phyloP scores from a whole-genome alignment of 306 rosid genomes.

The Trifolium fragiferum region DNA sequence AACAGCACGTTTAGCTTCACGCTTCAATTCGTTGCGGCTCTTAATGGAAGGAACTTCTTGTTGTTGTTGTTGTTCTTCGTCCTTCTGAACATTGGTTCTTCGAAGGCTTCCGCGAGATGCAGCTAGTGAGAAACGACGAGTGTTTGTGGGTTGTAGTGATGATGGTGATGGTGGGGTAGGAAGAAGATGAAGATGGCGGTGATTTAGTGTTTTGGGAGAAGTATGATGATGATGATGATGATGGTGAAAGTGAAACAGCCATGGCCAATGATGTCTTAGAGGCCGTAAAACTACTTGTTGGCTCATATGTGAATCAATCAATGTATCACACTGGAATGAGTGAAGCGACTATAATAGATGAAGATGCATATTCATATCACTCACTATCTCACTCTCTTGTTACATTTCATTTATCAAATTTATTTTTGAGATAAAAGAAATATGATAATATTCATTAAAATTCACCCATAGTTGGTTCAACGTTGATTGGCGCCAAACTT shows the following conservation, averaged over 20 bases:
- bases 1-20: conserved; percentile 83
- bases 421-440: too few relatives aligned
- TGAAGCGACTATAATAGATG: too few relatives aligned
- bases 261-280: conserved; percentile 67
- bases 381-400: too few relatives aligned
- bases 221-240: neutral
- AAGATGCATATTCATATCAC: too few relatives aligned
- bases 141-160: conserved; percentile 29
- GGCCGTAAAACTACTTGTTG: conserved; percentile 56
- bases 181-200: conserved; percentile 33
- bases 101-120: conserved; percentile 53
- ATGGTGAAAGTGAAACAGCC: conserved; percentile 40
- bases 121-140: conserved; percentile 39
- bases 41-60: conserved; percentile 40
- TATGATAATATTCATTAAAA: too few relatives aligned
- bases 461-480: too few relatives aligned
- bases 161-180: conserved; percentile 3
- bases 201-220: neutral
- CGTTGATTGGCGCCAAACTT: too few relatives aligned
- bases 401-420: too few relatives aligned
- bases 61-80: neutral
- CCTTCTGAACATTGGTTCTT: neutral
- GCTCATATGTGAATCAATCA: conserved; percentile 25
- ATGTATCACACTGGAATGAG: too few relatives aligned
- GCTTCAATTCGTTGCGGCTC: conserved; percentile 87